Evolutionary conservation across 1,284 basidiomycete genomes (phyloP).

Genomic region (Ustilago nuda): DNA sequence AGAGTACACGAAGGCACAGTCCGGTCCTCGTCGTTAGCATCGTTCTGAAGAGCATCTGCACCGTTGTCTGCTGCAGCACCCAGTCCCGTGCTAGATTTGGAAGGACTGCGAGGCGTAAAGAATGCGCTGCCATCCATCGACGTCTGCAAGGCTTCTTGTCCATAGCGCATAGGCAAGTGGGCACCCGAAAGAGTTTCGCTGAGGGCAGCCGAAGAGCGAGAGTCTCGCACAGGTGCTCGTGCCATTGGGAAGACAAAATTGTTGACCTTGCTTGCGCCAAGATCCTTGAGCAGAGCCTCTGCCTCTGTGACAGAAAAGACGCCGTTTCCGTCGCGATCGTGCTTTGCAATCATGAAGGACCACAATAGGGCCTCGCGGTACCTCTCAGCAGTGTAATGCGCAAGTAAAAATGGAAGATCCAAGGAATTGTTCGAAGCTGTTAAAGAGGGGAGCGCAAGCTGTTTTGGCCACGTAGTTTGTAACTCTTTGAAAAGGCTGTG

Average conservation of each 20-base stretch:
- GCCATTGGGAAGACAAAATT: conserved; percentile 1
- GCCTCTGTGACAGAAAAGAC: conserved; percentile 16
- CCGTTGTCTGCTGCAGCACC: background rate
- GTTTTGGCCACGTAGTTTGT: conserved; percentile 17
- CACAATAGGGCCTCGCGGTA: conserved; percentile 37
- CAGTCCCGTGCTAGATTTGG: background rate
- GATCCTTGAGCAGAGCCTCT: conserved; percentile 21
- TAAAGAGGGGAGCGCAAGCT: background rate
- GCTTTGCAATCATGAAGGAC: conserved; percentile 40
- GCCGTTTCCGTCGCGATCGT: conserved; percentile 34
- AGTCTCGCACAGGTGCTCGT: conserved; percentile 2
- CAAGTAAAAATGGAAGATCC: conserved; percentile 21
- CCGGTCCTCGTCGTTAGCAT: conserved; percentile 3
- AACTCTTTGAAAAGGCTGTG: conserved; percentile 13
- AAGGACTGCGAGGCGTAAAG: conserved; percentile 2
- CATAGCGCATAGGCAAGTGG: background rate
- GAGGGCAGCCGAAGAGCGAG: background rate
- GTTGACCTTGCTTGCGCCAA: conserved; percentile 4
- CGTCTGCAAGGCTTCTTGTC: conserved; percentile 11
- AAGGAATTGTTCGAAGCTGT: background rate
- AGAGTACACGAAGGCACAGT: background rate
- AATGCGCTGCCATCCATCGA: conserved; percentile 23
- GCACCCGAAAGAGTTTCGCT: conserved; percentile 5
- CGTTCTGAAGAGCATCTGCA: background rate
- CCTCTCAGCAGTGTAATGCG: conserved; percentile 30